Percentiles rank a stretch among this genome's conserved stretches.
Evolutionary conservation across 495 filamentous ascomycete species (phyloP).

Genomic region (Xylaria bambusicola): DNA sequence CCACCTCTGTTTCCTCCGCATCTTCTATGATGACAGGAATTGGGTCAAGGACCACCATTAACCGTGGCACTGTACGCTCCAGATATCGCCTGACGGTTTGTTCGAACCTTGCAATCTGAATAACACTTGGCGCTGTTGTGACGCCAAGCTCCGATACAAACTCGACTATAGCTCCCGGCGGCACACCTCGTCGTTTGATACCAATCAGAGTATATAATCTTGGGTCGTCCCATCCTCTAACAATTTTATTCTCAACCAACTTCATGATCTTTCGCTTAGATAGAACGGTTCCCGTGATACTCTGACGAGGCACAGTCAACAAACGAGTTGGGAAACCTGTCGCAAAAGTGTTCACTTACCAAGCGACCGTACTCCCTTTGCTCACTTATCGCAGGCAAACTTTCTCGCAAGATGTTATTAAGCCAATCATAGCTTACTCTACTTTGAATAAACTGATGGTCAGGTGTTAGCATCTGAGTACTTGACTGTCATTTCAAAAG

Average conservation of each 20-base stretch:
- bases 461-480: no score
- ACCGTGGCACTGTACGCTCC: slow-evolving; percentile 73
- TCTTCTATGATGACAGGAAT: slow-evolving; percentile 73
- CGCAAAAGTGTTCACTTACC: not conserved
- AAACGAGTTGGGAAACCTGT: not conserved
- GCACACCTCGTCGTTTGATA: slow-evolving; percentile 76
- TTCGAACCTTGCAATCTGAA: slow-evolving; percentile 70
- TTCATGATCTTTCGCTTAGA: slow-evolving; percentile 75
- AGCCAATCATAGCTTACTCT: slow-evolving; percentile 82
- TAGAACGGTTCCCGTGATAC: slow-evolving; percentile 73
- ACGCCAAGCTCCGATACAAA: slow-evolving; percentile 84
- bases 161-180: slow-evolving; percentile 74
- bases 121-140: slow-evolving; percentile 66
- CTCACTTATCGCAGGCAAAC: no score
- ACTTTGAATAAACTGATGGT: slow-evolving; percentile 60
- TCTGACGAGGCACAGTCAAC: slow-evolving; percentile 37
- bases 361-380: slow-evolving; percentile 69
- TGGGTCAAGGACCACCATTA: slow-evolving; percentile 79
- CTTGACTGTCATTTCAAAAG: no score
- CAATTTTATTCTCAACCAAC: slow-evolving; percentile 64
- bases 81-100: slow-evolving; percentile 71
- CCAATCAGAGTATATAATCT: slow-evolving; percentile 77
- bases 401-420: no score
- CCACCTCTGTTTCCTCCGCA: slow-evolving; percentile 60
- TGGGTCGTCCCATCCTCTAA: slow-evolving; percentile 80